Conservation (phyloP, 2,329 filamentous ascomycete species). For the Aspergillus puulaauensis region DNA sequence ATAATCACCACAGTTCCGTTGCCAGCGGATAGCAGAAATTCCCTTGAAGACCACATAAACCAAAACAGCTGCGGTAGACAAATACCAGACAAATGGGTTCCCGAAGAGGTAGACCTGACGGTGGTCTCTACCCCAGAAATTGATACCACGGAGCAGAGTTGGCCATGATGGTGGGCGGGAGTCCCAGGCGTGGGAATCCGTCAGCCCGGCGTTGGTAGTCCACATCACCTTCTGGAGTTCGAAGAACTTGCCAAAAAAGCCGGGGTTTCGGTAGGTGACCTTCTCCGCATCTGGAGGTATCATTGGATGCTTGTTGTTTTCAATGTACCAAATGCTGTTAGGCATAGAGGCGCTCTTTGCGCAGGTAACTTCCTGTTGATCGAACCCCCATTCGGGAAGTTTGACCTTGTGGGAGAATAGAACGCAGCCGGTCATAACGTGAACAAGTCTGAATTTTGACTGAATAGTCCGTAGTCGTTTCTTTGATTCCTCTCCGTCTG, state of each 20-base stretch:
- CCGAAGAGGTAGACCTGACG: slow-evolving; percentile 96
- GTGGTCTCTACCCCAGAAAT: slow-evolving; percentile 96
- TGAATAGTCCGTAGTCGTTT: slow-evolving; percentile 87
- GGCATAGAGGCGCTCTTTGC: slow-evolving; percentile 86
- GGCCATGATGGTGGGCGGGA: slow-evolving; percentile 94
- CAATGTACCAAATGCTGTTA: slow-evolving; percentile 97
- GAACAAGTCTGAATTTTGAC: slow-evolving; percentile 92
- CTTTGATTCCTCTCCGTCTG: slow-evolving; percentile 74
- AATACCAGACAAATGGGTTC: slow-evolving; percentile 95
- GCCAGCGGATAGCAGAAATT: slow-evolving; percentile 85
- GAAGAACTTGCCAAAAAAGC: slow-evolving; percentile 97
- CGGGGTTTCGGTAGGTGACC: slow-evolving; percentile 92
- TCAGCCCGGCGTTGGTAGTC: slow-evolving; percentile 93
- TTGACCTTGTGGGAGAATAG: slow-evolving; percentile 99
- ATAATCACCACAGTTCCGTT: slow-evolving; percentile 89
- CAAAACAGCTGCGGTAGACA: slow-evolving; percentile 72
- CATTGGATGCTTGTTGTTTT: slow-evolving; percentile 81
- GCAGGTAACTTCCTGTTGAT: slow-evolving; percentile 99
- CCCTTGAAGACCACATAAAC: slow-evolving; percentile 84
- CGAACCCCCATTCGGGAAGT: slow-evolving; percentile 94
- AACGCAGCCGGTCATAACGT: slow-evolving; percentile 94
- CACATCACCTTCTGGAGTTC: slow-evolving; percentile 98
- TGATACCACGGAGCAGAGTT: slow-evolving; percentile 87
- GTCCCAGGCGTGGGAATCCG: slow-evolving; percentile 97
- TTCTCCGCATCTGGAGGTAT: slow-evolving; percentile 77